Base-by-base conservation (phyloP, 345 rosid species). In the Gossypium mustelinum region DNA sequence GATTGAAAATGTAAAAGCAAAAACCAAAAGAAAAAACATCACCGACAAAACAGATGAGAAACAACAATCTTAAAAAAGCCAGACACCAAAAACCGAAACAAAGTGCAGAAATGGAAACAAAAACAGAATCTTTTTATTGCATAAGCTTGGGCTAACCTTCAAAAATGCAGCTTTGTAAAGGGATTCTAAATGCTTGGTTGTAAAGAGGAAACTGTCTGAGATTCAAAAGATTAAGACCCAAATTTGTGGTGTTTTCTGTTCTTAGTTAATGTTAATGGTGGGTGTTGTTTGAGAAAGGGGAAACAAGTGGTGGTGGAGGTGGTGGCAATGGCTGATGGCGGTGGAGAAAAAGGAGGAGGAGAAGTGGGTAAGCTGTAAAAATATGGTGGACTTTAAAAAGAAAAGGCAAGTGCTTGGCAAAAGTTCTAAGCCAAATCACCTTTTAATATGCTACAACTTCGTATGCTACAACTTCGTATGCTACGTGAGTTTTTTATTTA, bases 121-220 rank as follows among this genome's bases (percentile, higher is more conserved):
- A 70, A 25, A 59, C 73, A 44, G 51, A 52, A 41, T 20, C 43
- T 48, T 2, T 22, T 39, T 64, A 48, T 8, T 20, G 58, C 16
- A 29, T 4, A 43, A 45, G 75, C 74, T 56, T 64, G 22, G 64
- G 64, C 89, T 81, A 77, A 86, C 88, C 86, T 57, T 73, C 11
- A 75, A 50, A 80, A 87, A 85, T 86, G 92, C 75, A 77, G 84
- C 73, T 78, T 66, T 47, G 64, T 43, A 50, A 25, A 29, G 22
- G 2, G 25, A 11, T 7, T 55, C 44, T 34, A 5, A 34, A 34
- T 34, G 14, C 1, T 57, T 7, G 62, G 25, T 25, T 54, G 24
- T 3, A 39, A 16, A 66, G 39, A 43, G 17, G 45, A 3, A 27
- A 24, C 50, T 34, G 22, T 10, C 44, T 29, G 45, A 24, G 78